These are phyloP conservation scores for Podospora comata DNA, from an alignment of 495 filamentous ascomycete species.

Conservation along the genomic window DNA sequence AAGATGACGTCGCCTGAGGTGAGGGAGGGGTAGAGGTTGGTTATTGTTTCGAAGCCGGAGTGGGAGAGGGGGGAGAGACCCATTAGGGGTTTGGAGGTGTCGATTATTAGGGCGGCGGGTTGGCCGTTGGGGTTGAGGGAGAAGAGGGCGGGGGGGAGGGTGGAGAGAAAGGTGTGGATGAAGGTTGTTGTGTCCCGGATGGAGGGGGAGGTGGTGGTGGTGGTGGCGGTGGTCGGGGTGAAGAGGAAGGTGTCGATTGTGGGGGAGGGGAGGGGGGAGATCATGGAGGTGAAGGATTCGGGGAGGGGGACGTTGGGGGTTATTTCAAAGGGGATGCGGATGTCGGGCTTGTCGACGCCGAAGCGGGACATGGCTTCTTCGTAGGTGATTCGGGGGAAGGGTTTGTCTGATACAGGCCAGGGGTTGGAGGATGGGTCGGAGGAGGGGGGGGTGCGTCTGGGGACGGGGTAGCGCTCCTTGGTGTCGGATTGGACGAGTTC, in stretches of 20 bases:
- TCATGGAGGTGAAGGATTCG: slow-evolving; percentile 65
- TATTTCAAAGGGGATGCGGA: slow-evolving; percentile 59
- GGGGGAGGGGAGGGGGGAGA: slow-evolving; percentile 60
- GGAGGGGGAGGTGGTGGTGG: slow-evolving; percentile 28
- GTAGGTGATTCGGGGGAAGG: slow-evolving; percentile 57
- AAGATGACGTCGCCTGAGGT: slow-evolving; percentile 71
- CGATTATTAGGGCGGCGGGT: slow-evolving; percentile 72
- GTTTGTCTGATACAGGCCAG: slow-evolving; percentile 19
- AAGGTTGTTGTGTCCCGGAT: slow-evolving; percentile 46
- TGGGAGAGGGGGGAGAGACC: slow-evolving; percentile 75
- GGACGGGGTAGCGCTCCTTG: slow-evolving; percentile 28
- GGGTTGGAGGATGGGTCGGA: neutral
- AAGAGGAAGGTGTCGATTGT: slow-evolving; percentile 72
- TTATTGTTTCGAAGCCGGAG: slow-evolving; percentile 56
- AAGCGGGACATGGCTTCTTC: slow-evolving; percentile 73
- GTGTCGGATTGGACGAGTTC: slow-evolving; percentile 15
- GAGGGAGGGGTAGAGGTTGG: slow-evolving; percentile 59
- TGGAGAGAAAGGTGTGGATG: slow-evolving; percentile 64
- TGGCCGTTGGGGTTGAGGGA: slow-evolving; percentile 63
- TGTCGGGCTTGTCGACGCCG: slow-evolving; percentile 90
- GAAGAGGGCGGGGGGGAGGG: slow-evolving; percentile 59
- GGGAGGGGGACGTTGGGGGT: slow-evolving; percentile 61
- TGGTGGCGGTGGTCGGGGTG: slow-evolving; percentile 31
- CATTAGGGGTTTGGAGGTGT: slow-evolving; percentile 64
- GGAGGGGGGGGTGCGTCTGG: slow-evolving; percentile 17